Evolutionary conservation across 1,284 basidiomycete genomes (phyloP).

Genomic region (Ganoderma multipileum): DNA sequence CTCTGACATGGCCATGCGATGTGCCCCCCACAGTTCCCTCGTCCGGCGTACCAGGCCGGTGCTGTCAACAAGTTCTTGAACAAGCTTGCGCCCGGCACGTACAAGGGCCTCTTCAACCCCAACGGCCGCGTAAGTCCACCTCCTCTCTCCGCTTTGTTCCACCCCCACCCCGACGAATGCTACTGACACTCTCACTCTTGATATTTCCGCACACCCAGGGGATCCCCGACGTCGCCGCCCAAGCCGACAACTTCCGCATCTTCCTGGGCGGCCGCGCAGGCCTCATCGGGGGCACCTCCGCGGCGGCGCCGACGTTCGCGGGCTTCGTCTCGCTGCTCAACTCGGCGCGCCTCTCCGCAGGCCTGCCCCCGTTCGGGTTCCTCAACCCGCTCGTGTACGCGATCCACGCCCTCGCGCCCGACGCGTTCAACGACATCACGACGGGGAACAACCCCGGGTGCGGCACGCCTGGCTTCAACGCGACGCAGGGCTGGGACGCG

Average conservation of each 20-base stretch:
- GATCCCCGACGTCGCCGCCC: conserved; percentile 51
- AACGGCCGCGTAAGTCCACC: conserved; percentile 38
- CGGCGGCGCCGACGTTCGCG: conserved; percentile 57
- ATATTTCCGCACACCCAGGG: conserved; percentile 26
- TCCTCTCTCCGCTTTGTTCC: background rate
- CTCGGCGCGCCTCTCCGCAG: conserved; percentile 53
- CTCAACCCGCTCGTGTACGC: conserved; percentile 55
- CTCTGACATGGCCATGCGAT: background rate
- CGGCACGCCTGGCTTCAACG: conserved; percentile 40
- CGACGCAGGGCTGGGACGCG: conserved; percentile 47
- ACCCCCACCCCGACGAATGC: background rate
- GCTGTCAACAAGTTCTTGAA: conserved; percentile 52
- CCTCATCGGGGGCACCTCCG: conserved; percentile 58
- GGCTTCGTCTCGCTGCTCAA: conserved; percentile 62
- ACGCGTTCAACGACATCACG: conserved; percentile 54
- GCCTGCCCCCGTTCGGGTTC: conserved; percentile 53
- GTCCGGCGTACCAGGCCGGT: conserved; percentile 59
- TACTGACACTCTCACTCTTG: background rate
- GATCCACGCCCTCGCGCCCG: conserved; percentile 32
- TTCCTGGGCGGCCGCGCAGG: conserved; percentile 35
- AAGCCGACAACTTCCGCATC: conserved; percentile 43
- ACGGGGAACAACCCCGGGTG: conserved; percentile 40
- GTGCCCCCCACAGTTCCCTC: conserved; percentile 50
- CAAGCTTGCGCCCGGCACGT: conserved; percentile 52
- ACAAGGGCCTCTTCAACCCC: conserved; percentile 66